Evolutionary conservation across 1,139 yeast genomes (phyloP), one percentile per base, ranked within the genome.

Genomic region (Blastobotrys indianensis): DNA sequence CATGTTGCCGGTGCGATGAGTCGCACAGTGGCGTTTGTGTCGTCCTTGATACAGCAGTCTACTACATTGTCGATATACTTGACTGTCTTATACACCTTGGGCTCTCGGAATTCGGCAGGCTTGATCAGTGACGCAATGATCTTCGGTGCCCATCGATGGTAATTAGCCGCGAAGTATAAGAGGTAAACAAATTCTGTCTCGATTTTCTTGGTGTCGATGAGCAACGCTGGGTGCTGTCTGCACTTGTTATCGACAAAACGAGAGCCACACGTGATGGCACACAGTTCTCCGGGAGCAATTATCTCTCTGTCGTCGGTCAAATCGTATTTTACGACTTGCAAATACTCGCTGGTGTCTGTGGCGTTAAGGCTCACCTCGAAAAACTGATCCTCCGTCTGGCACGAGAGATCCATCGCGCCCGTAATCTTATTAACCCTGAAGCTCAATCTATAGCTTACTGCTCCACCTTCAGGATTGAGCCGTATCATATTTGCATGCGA

Each of bases 401-500:
- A 12, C 37, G 12, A 13, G n/a, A 23, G n/a, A 4, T 11, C 20
- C 20, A 11, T 12, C 23, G 37, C 8, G 25, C 9, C 23, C 15
- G 23, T 23, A 23, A 15, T 15, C 13, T 11, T 23, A 15, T 6
- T 9, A 2, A 13, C 23, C 4, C 23, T 12, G 37, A 12, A 17
- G 20, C 12, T n/a, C 23, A 15, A 17, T 17, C 25, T 11, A 10
- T 10, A 28, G n/a, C n/a, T 5, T 13, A 34, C 25, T 17, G 11
- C 20, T 34, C 20, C n/a, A 34, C 23, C 25, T 34, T 11, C 12
- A 12, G 32, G n/a, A 12, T 37, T 32, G 15, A 37, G 25, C n/a
- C 28, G n/a, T 6, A 37, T 10, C 32, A 61, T 48, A 4, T 39
- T 39, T 8, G 53, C 57, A 30, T 57, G 55, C 7, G 54, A 40